Evolutionary conservation across 768 basidiomycete genomes (phyloP), one percentile per base, ranked within the genome.

Genomic region (Kwoniella pini): DNA sequence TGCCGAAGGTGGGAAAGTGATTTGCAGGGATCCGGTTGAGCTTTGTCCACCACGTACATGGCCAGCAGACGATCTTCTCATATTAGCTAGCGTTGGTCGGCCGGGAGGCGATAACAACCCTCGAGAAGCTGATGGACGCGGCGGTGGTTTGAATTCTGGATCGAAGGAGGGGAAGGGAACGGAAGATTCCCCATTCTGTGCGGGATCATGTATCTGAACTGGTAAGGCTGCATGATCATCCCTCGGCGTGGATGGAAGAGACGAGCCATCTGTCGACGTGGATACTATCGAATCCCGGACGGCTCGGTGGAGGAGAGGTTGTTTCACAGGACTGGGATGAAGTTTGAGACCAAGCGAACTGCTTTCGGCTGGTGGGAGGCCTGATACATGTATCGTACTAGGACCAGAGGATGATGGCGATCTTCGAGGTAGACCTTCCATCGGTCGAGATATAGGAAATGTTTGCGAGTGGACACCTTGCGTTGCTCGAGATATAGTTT

Each of bases 11-110:
- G 72, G 68, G 42, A 75, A 56, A 17, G 67, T 59, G 31, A 76
- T 70, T 44, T 76, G 73, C 13, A 78, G 54, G 17, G 77, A 75
- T 27, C 73, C 73, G 19, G 63, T 64, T 5, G 42, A 38, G 7
- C 42, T 50, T 44, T 68, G 68, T 26, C 70, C 64, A 30, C 64
- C 55, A 24, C 73, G 59, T 10, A 62, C 64, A 58, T 59, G 63
- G 21, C 64, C 60, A 21, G 60, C 60, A 36, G 70, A 67, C 10
- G 39, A 27, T 24, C 67, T 63, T 11, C 69, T 57, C 31, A 38
- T 19, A 33, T 53, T 46, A 4, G 38, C 39, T 17, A 65, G 45
- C 2, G 55, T 56, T 17, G 69, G 71, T 38, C 63, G 62, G 28
- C 31, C 39, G 31, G 15, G 43, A 6, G 62, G 60, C 22, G 68